phyloP scores from a whole-genome alignment of 2,329 filamentous ascomycete genomes.

The Microdochium nivale region DNA sequence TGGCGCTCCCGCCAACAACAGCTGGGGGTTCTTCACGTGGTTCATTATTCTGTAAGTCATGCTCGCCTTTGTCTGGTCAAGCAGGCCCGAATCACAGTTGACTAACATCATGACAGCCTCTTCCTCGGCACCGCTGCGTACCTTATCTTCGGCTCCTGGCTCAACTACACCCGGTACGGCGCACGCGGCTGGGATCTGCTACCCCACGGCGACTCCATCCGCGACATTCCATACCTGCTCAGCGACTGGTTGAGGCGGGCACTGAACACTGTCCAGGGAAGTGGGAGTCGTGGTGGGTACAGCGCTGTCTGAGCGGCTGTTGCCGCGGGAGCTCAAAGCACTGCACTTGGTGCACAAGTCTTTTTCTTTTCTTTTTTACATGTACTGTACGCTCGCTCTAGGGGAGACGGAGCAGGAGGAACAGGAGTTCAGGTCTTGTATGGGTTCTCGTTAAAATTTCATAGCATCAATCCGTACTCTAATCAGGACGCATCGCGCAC shows the following conservation, averaged over 20 bases:
- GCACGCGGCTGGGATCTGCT: slow-evolving; percentile 91
- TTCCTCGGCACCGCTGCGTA: slow-evolving; percentile 84
- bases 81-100: too few species aligned
- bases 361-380: too few species aligned
- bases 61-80: too few species aligned
- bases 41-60: slow-evolving; percentile 82
- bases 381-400: too few species aligned
- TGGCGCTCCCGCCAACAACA: slow-evolving; percentile 31
- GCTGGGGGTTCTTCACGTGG: slow-evolving; percentile 98
- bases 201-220: slow-evolving; percentile 84
- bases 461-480: too few species aligned
- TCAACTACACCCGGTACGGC: slow-evolving; percentile 96
- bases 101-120: too few species aligned
- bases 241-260: slow-evolving; percentile 81
- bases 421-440: too few species aligned
- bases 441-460: too few species aligned
- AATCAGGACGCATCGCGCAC: too few species aligned
- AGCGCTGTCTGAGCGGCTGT: slow-evolving; percentile 62
- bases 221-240: slow-evolving; percentile 84
- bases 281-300: slow-evolving; percentile 81
- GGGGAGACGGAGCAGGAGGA: too few species aligned
- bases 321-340: too few species aligned
- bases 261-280: slow-evolving; percentile 74
- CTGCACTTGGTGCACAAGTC: too few species aligned
- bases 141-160: slow-evolving; percentile 96